Percentiles rank a stretch among this genome's conserved stretches.
Conservation (phyloP, 176 grass and related monocot genomes). For the Aegilops sharonensis region DNA sequence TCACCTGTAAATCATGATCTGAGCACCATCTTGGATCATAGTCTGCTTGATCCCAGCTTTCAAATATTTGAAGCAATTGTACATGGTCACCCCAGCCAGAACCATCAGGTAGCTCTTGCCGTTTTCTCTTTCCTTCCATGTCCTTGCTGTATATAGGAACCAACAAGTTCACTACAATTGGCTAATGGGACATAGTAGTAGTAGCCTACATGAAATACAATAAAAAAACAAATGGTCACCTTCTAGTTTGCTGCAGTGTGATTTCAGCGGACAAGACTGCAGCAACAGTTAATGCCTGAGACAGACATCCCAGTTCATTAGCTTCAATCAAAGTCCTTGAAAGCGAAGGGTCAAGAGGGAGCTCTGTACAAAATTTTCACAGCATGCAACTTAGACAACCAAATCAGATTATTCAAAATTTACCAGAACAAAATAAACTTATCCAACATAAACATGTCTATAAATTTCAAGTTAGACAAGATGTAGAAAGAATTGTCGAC, state of each 20-base stretch:
- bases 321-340: conserved; percentile 93
- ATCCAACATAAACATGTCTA: background rate
- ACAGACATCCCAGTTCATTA: conserved; percentile 78
- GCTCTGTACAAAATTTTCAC: conserved; percentile 51
- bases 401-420: conserved; percentile 22
- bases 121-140: conserved; percentile 79
- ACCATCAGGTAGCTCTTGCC: conserved; percentile 75
- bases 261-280: conserved; percentile 92
- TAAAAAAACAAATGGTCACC: conserved; percentile 15
- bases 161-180: conserved; percentile 10
- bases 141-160: conserved; percentile 53
- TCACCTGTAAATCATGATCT: conserved; percentile 87
- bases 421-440: background rate
- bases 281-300: conserved; percentile 91
- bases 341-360: conserved; percentile 93
- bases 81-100: conserved; percentile 97
- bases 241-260: conserved; percentile 58
- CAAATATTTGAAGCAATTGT: conserved; percentile 95
- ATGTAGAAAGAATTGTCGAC: background rate
- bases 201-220: background rate
- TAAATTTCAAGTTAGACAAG: background rate
- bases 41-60: conserved; percentile 74
- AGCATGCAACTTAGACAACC: conserved; percentile 2
- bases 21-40: conserved; percentile 94
- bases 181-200: background rate